Conservation (phyloP, 768 basidiomycete genomes). For the Crepidotus variabilis region DNA sequence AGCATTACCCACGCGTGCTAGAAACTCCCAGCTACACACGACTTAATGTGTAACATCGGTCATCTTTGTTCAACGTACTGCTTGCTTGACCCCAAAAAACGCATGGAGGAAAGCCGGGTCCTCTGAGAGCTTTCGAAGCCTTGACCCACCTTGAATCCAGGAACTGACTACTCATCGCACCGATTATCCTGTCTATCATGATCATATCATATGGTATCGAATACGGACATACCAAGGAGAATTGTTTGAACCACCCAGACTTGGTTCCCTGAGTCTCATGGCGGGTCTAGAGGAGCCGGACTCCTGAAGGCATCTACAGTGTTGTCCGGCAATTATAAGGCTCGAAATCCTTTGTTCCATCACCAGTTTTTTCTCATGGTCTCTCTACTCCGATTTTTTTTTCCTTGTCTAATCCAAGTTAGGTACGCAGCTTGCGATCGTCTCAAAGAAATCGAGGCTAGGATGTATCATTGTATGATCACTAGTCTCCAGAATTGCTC, state of each 20-base stretch:
- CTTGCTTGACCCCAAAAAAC: neutral
- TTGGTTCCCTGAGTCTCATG: neutral
- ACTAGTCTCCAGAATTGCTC: neutral
- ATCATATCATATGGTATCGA: neutral
- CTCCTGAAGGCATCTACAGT: neutral
- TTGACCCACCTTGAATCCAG: neutral
- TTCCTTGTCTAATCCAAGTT: neutral
- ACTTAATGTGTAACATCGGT: neutral
- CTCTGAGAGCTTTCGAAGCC: neutral
- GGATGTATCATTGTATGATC: neutral
- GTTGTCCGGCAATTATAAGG: neutral
- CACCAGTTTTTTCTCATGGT: neutral
- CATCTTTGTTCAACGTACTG: neutral
- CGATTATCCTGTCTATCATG: neutral
- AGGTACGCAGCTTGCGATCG: neutral
- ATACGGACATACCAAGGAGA: neutral
- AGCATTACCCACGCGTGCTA: neutral
- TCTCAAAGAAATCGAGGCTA: neutral
- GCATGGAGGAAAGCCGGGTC: neutral
- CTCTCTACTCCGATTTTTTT: neutral
- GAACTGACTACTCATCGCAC: neutral
- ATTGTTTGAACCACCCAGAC: neutral
- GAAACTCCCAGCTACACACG: neutral
- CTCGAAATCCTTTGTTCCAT: neutral
- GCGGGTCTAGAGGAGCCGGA: neutral